Evolutionary conservation across 176 grass and related monocot genomes (phyloP).

Genomic region (Neostapfia colusana): DNA sequence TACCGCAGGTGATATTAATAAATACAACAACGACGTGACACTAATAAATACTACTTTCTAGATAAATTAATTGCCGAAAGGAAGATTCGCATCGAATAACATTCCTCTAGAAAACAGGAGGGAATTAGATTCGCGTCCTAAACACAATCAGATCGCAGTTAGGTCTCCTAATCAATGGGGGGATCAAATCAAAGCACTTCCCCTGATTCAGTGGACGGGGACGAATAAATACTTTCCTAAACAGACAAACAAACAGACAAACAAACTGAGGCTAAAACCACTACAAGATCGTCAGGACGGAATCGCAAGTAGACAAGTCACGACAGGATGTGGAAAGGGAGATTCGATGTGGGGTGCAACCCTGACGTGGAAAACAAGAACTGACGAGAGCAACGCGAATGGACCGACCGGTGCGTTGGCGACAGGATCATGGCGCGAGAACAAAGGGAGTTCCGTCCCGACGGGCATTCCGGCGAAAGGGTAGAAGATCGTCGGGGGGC

Average conservation of each 20-base stretch:
- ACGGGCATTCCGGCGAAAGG: not conserved
- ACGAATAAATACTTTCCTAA: not conserved
- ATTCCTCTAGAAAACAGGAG: constrained; percentile 29
- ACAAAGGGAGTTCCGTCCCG: not conserved
- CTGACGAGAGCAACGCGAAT: not conserved
- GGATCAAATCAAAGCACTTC: not conserved
- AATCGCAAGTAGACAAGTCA: not conserved
- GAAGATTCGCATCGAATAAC: constrained; percentile 34
- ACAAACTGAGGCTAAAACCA: not conserved
- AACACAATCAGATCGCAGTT: constrained; percentile 13
- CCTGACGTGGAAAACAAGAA: constrained; percentile 31
- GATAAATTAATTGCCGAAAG: constrained; percentile 7
- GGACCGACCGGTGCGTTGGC: not conserved
- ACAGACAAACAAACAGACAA: no score
- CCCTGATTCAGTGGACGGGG: not conserved
- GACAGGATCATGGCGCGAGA: not conserved
- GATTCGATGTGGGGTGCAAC: constrained; percentile 31
- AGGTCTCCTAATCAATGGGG: not conserved
- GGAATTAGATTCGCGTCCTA: constrained; percentile 31
- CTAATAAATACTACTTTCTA: not conserved
- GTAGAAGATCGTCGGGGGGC: not conserved
- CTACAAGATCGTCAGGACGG: not conserved
- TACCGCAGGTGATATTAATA: not conserved
- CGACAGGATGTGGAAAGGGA: not conserved
- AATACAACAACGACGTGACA: no score